Percentiles rank a stretch among this genome's conserved stretches.
Evolutionary conservation across 179 eudicot genomes (phyloP).

Genomic region (Beta lomatogona): DNA sequence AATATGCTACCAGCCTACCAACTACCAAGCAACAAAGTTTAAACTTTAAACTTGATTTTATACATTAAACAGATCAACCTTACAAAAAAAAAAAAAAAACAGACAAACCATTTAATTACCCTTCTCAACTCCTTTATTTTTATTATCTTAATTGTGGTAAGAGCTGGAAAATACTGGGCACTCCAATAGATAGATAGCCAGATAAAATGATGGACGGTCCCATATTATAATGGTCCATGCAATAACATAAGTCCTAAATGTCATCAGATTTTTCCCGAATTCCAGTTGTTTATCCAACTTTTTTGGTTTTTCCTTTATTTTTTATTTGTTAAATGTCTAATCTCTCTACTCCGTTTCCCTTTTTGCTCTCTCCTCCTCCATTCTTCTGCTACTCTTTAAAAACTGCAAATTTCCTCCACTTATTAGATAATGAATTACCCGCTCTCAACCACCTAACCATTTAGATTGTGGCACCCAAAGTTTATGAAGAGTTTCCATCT

Average conservation of each 20-base stretch:
- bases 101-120: not conserved
- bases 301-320: not conserved
- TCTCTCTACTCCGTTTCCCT: not conserved
- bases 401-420: too few species aligned
- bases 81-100: not conserved
- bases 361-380: not conserved
- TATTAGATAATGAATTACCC: too few species aligned
- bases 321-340: not conserved
- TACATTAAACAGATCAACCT: not conserved
- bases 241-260: not conserved
- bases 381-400: not conserved
- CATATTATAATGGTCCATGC: not conserved
- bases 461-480: too few species aligned
- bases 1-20: not conserved
- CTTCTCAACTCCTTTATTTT: not conserved
- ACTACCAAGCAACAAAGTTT: not conserved
- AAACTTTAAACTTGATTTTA: not conserved
- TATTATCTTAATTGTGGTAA: not conserved
- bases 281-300: not conserved
- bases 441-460: too few species aligned
- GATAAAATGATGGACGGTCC: not conserved
- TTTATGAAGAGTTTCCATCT: too few species aligned
- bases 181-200: not conserved
- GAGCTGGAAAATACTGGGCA: not conserved
- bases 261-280: not conserved